These are phyloP conservation scores for Coemansia asiatica DNA, from an alignment of 192 early-diverging fungal species.

Conservation along the genomic window DNA sequence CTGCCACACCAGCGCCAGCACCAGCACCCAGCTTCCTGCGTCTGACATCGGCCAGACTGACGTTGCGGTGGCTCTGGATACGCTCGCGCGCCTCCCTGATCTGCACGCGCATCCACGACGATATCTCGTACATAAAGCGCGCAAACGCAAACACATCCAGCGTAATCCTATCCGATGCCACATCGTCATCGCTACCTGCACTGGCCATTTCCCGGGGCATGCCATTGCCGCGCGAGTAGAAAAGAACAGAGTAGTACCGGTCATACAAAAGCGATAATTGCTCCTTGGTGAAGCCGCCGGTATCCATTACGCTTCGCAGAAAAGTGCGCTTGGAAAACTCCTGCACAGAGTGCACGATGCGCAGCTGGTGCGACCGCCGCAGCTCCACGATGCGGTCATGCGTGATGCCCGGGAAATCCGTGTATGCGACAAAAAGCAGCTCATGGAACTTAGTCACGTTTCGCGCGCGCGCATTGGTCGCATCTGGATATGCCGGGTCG, in stretches of 20 bases:
- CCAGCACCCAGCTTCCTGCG: not conserved
- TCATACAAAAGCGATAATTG: constrained; percentile 89
- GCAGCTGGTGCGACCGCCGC: constrained; percentile 81
- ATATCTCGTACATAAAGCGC: constrained; percentile 72
- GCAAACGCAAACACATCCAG: constrained; percentile 73
- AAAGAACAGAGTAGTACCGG: constrained; percentile 78
- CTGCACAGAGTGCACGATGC: constrained; percentile 90
- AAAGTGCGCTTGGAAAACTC: constrained; percentile 87
- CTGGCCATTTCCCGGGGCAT: not conserved
- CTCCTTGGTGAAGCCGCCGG: constrained; percentile 78
- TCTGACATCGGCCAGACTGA: constrained; percentile 21
- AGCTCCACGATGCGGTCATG: constrained; percentile 73
- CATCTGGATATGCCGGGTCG: constrained; percentile 67
- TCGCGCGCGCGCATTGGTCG: constrained; percentile 55
- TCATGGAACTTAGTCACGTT: constrained; percentile 83
- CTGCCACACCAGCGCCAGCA: not conserved
- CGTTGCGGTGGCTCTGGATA: constrained; percentile 42
- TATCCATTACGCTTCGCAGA: constrained; percentile 76
- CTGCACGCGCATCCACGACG: constrained; percentile 64
- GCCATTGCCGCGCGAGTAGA: constrained; percentile 50
- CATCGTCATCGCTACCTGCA: constrained; percentile 17
- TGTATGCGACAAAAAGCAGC: constrained; percentile 86
- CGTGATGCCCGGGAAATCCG: constrained; percentile 84
- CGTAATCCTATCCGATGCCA: constrained; percentile 38
- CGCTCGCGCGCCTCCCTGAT: constrained; percentile 48